Base-by-base conservation (phyloP, 768 basidiomycete species). In the Kwoniella heveanensis region DNA sequence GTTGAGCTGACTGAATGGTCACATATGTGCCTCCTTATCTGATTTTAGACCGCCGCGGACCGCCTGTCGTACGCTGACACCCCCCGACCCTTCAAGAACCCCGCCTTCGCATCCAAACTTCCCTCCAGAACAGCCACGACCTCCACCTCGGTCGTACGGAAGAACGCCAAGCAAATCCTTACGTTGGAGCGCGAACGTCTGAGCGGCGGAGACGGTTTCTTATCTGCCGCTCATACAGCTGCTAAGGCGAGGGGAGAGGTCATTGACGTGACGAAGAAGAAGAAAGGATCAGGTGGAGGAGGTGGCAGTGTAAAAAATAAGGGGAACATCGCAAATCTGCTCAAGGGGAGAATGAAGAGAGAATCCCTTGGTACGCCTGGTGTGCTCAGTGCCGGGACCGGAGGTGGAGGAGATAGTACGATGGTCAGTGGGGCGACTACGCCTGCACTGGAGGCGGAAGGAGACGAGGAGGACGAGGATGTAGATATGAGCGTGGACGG, bases 81-180 rank as follows among this genome's bases (percentile, higher is more conserved):
- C 27, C 73, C 73, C 0, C 50, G 64, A 22, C 76, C 74, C 7
- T 77, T 75, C 68, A 71, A 70, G 47, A 56, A 65, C 54, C 54
- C 71, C 2, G 17, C 48, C 13, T 75, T 65, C 48, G 26, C 49
- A 47, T 72, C 76, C 21, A 67, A 46, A 44, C 61, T 77, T 0
- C 46, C 67, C 48, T 53, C 27, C n/a, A 62, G 68, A 21, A 73
- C 69, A 24, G 69, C 70, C n/a, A 56, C 66, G 13, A 54, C 64
- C 13, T 32, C 52, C 6, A 72, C 67, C 19, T 46, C 61, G 1
- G 25, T 26, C 3, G 71, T 72, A 3, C 69, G 70, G 39, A 76
- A 77, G 53, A 78, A 77, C 55, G 67, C 69, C 36, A 79, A 78
- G 57, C 78, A 79, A 58, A 73, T 79, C 54, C 64, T 77, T 1